Base-by-base conservation (phyloP, 495 filamentous ascomycete genomes). In the Hypoxylon intermedium region DNA sequence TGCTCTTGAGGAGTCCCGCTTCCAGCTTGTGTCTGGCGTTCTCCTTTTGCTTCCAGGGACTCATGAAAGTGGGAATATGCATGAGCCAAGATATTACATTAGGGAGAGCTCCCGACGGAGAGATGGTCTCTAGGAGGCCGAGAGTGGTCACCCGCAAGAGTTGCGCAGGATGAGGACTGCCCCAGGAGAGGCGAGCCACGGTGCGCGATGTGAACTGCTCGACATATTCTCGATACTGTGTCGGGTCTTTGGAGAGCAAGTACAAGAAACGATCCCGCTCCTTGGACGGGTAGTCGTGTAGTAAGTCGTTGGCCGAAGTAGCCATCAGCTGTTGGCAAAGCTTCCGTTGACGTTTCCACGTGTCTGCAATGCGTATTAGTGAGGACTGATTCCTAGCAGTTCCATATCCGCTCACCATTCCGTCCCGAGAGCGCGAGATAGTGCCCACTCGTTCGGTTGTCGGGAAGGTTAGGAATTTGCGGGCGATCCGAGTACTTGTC, bases 401-500 rank as follows among this genome's bases (percentile, higher is more conserved):
- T 20, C 4, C 23, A 16, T 47, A n/a, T 3, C 11, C 15, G 61
- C 68, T 51, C 64, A 80, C 77, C 79, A 21, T 81, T 83, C 36
- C 74, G 71, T 33, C 81, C 82, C 9, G 79, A 67, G 1, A 85
- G 67, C n/a, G 82, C 82, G 0, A 85, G 72, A 50, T 85, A 85
- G 43, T 84, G 75, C 9, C 78, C 79, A 54, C 76, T 81, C 11
- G 81, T 83, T 49, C 80, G 74, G 55, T 83, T 84, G 53, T 84
- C 78, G 6, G 79, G 76, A 13, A 82, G 70, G 50, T 80, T 80
- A 12, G 77, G 78, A 13, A 83, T 82, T 28, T 67, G 73, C 2
- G 84, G 86, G 6, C 87, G 80, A 64, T 85, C 78, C 7, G 84
- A 87, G 67, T 88, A 88, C 56, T 83, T 85, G n/a, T 68, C 58